Evolutionary conservation across 768 basidiomycete species (phyloP), one percentile per base, ranked within the genome.

Genomic region (Boletus speciosus): DNA sequence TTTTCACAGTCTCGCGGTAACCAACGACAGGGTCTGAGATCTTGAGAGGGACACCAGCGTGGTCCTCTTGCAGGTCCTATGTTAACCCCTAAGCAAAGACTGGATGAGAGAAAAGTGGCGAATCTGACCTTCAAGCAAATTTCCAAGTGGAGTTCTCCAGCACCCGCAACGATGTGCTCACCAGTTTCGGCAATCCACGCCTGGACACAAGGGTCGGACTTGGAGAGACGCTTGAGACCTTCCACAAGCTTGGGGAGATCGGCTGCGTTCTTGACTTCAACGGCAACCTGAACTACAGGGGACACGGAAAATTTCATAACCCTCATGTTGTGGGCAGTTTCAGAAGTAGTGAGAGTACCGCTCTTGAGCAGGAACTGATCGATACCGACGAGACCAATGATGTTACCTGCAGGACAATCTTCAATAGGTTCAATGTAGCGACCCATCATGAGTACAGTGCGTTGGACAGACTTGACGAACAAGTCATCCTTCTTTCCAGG

Each of bases 261-360:
- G 55, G 92, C 84, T 54, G 97, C 93, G 74, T 98, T 99, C 88
- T 98, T 98, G 76, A 98, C 97, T 76, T 99, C 97, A 65, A 99
- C 97, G 61, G 97, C 93, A 68, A 98, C 93, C 72, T 86, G 97
- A 42, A 99, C 97, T 80, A 99, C 97, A 63, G 97, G 97, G 31
- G 97, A 98, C 52, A 99, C 97, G 73, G 95, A 98, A 84, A 98
- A 98, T 78, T 90, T 93, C 97, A 99, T 99, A 75, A 99, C 94
- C 79, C 80, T 93, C 94, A 99, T 97, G 82, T 99, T 99, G 82
- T 99, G 97, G 48, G 97, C 97, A 49, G 94, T 97, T 78, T 98
- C 97, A 46, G 93, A 93, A 56, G 91, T 85, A 56, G 97, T 99
- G 69, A 99, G 84, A 58, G 97, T 99, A 73, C 97, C 97, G 63